Base-by-base conservation (phyloP, 306 rosid species). In the Corylus avellana region DNA sequence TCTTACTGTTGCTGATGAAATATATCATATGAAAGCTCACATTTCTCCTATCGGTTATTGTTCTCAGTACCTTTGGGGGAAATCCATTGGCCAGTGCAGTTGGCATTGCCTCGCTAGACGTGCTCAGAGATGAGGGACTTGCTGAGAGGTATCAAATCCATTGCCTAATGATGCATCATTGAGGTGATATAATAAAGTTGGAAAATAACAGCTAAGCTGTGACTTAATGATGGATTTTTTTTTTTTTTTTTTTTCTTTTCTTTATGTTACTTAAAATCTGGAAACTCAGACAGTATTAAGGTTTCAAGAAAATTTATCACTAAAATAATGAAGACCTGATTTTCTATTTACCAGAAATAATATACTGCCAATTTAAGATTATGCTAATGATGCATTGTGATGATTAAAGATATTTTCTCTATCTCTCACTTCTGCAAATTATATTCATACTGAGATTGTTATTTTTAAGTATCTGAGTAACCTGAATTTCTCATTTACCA, bases 1-100 rank as follows among this genome's bases (percentile, higher is more conserved):
- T 18, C 64, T 56, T 18, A 14, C 59, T 72, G 16, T 32, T 61
- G n/a, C 47, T 12, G 17, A 29, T 75, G 27, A 18, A 64, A 51
- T 56, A 11, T 75, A 17, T 12, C 29, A 57, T 42, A 12, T 56
- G 5, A 77, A 11, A 66, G 84, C 85, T 84, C 39, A 86, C 79
- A 76, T 56, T 79, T 63, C 72, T 29, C 22, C 77, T 75, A 27
- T 76, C 13, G 79, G 35, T 63, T 63, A 29, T 35, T 78, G 27
- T 71, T 78, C n/a, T 27, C 85, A 93, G 99, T 84, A 96, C 99
- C 80, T 96, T 96, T 44, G 99, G 99, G 32, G 98, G 99, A 68
- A 96, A 93, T 84, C 98, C 98, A 12, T 80, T 91, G 90, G 99
- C 98, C 69, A 93, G 98, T 89, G 97, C 97, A 73, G 92, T 96